phyloP scores from a whole-genome alignment of 495 filamentous ascomycete species.

The Penicillium angulare region DNA sequence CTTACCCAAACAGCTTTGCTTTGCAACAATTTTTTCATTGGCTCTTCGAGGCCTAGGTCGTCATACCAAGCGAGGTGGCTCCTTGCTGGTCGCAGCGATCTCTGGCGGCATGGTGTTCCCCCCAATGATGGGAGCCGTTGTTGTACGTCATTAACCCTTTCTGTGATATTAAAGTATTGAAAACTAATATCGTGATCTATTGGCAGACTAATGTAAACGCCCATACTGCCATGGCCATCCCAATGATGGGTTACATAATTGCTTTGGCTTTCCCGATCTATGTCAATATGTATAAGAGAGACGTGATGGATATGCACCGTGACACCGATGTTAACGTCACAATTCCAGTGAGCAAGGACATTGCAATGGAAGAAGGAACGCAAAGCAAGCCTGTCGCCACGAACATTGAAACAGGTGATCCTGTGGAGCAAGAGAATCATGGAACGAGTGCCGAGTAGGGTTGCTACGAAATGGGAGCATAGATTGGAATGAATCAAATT shows the following conservation, averaged over 20 bases:
- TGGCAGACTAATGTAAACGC: conserved; percentile 10
- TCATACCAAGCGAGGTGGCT: conserved; percentile 68
- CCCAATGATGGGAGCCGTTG: conserved; percentile 53
- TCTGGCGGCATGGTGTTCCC: conserved; percentile 67
- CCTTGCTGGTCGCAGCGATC: conserved; percentile 63
- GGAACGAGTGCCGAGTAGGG: too few species aligned
- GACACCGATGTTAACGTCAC: conserved; percentile 34
- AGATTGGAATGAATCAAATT: too few species aligned
- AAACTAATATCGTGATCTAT: not conserved
- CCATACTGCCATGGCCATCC: conserved; percentile 44
- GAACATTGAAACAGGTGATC: conserved; percentile 11
- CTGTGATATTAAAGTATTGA: not conserved
- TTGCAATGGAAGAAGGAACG: conserved; percentile 14
- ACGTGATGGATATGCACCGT: conserved; percentile 46
- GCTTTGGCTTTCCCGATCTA: conserved; percentile 49
- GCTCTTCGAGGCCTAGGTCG: conserved; percentile 66
- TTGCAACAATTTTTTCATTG: conserved; percentile 68
- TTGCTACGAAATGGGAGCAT: too few species aligned
- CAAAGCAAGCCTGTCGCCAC: conserved; percentile 8
- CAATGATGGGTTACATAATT: conserved; percentile 37
- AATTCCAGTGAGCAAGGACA: conserved; percentile 11
- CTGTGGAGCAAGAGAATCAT: conserved; percentile 1
- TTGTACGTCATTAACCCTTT: conserved; percentile 7
- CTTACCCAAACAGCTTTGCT: conserved; percentile 45
- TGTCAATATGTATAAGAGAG: conserved; percentile 45